Base-by-base conservation (phyloP, 208 protist genomes). In the Crithidia brevicula region DNA sequence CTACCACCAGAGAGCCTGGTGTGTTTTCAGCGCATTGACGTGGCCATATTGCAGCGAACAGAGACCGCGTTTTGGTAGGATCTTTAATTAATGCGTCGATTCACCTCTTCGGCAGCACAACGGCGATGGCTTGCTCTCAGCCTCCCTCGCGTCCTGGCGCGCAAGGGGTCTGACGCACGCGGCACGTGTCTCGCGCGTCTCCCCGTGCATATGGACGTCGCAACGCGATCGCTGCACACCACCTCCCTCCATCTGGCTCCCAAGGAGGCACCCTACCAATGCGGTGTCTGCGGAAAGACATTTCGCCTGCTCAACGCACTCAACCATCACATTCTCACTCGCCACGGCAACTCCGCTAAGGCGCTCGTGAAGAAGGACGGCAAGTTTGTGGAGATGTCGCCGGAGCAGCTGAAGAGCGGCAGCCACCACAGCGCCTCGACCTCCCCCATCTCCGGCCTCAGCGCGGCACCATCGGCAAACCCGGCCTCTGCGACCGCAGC, bases 281-380 rank as follows among this genome's bases (percentile, higher is more conserved):
- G 92, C 57, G 77, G 88, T 4, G 82, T 86, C 47, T 96, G 92
- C 56, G 84, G 87, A 13, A 94, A 95, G 67, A 67, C 79, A 0
- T 96, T 96, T 72, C 92, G 92, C 5, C 78, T 96, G 43, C 74
- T 94, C 13, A 94, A 94, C 67, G 92, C 92, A 0, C 77, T 96
- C 1, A 88, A 93, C 33, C 92, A 96, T 67, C 92, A 96, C 78
- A 94, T 96, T 45, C 79, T 92, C 71, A 94, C 92, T 10, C 86
- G 86, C 20, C 92, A 96, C 77, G 83, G 71, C 20, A 91, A 89
- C 25, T 52, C 82, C 4, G 91, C 91, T 1, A 91, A 82, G 66
- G 82, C 86, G 1, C 69, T 96, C 51, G 42, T 87, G 34, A 56
- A 76, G 31, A 78, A 60, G 38, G 84, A 85, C 23, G 91, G 91